These are phyloP conservation scores for Leonotis leonurus DNA, from an alignment of 257 asterid genomes.

Conservation along the genomic window DNA sequence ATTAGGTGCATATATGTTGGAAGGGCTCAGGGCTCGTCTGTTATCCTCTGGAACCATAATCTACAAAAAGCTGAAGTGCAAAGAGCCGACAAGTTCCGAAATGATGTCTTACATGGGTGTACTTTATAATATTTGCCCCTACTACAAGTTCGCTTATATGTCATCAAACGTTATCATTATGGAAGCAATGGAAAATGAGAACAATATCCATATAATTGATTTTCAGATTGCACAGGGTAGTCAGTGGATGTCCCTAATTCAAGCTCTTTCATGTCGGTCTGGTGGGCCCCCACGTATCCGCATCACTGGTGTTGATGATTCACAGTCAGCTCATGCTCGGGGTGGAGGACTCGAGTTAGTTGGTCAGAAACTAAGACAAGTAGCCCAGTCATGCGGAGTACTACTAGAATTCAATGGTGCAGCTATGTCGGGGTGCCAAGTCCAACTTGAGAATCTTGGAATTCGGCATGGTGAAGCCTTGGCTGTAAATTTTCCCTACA, in stretches of 20 bases:
- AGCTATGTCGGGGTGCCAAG: constrained; percentile 66
- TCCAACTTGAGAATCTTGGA: constrained; percentile 43
- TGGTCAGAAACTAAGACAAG: constrained; percentile 50
- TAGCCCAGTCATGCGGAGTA: constrained; percentile 62
- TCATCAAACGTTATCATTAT: constrained; percentile 64
- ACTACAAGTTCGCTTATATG: constrained; percentile 79
- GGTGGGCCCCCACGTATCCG: constrained; percentile 41
- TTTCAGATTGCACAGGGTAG: constrained; percentile 95
- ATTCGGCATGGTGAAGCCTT: constrained; percentile 68
- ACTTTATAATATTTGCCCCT: constrained; percentile 70
- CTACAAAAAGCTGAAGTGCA: constrained; percentile 80
- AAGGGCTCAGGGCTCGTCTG: constrained; percentile 80
- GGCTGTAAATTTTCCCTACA: constrained; percentile 79
- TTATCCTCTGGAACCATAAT: constrained; percentile 83
- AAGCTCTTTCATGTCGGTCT: constrained; percentile 34
- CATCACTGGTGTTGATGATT: constrained; percentile 43
- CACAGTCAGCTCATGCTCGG: constrained; percentile 72
- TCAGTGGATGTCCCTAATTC: constrained; percentile 68
- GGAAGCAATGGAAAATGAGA: constrained; percentile 73
- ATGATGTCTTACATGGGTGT: constrained; percentile 78
- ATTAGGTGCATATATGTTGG: constrained; percentile 82
- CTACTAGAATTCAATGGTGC: constrained; percentile 76
- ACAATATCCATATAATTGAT: constrained; percentile 68
- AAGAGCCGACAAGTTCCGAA: constrained; percentile 77
- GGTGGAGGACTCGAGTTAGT: constrained; percentile 83